Evolutionary conservation across 2,329 filamentous ascomycete species (phyloP), one percentile per base, ranked within the genome.

Genomic region (Clonostachys solani): DNA sequence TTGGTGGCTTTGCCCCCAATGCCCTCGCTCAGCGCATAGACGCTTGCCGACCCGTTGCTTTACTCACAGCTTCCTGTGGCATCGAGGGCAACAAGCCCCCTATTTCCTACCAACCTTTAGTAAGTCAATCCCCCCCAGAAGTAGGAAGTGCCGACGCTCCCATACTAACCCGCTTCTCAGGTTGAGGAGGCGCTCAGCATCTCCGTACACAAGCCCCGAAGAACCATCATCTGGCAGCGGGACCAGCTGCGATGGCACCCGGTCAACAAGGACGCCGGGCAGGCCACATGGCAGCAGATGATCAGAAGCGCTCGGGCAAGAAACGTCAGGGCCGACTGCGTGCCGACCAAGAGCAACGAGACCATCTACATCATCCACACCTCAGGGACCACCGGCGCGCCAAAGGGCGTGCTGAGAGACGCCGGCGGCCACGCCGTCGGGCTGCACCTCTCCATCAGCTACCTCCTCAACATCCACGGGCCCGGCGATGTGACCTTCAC

Each of bases 281-380:
- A 95, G 66, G 71, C 87, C 7, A 84, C 86, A 57, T 96, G 92
- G 92, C 86, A 90, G 60, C 74, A 81, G 48, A 70, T 95, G 16
- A 82, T 89, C 5, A 82, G 84, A 56, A 89, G 84, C 55, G 89
- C 86, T 5, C 77, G 70, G 41, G 80, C 80, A 40, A 74, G 89
- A 50, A 82, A 82, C 1, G 56, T 91, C 35, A 84, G 77, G 58
- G 87, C 87, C 1, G 84, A 77, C 7, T 86, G 88, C 48, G 90
- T 95, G 12, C 83, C 91, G 0, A 83, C 96, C 3, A 83, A 79
- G 52, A 89, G 88, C 45, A 84, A 79, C 8, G 90, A 96, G 55
- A 81, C 81, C 1, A 69, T 95, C n/a, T 96, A 96, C 65, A 87
- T 95, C 55, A 95, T 95, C 49, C 92, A 95, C 61, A 95, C 90